These are phyloP conservation scores for Oryza coarctata DNA, from an alignment of 176 grass and related monocot genomes.

Conservation along the genomic window DNA sequence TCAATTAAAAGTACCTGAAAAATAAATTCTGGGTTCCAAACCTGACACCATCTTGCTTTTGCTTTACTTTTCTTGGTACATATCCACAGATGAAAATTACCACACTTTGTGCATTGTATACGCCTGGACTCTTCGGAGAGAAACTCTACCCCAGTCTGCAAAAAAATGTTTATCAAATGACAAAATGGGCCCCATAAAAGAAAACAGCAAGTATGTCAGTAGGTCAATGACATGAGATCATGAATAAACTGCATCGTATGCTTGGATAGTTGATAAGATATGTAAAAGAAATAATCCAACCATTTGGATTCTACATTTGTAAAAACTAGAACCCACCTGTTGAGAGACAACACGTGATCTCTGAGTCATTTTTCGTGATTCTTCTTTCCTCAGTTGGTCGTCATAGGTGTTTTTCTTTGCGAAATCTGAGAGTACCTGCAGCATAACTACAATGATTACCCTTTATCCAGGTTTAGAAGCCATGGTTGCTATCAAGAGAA, in stretches of 20 bases:
- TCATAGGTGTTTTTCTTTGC: slow-evolving; percentile 90
- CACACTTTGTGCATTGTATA: slow-evolving; percentile 98
- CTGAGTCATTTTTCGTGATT: slow-evolving; percentile 63
- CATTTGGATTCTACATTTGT: neutral
- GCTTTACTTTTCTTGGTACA: slow-evolving; percentile 90
- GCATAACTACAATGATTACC: slow-evolving; percentile 18
- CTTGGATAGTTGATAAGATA: slow-evolving; percentile 4
- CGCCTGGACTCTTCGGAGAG: slow-evolving; percentile 87
- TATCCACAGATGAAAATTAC: slow-evolving; percentile 98
- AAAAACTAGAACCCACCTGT: slow-evolving; percentile 49
- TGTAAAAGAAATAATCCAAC: slow-evolving; percentile 13
- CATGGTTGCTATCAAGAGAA: slow-evolving; percentile 12
- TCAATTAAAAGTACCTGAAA: slow-evolving; percentile 26
- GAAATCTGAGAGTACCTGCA: slow-evolving; percentile 86
- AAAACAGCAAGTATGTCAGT: neutral
- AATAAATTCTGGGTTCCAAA: slow-evolving; percentile 31
- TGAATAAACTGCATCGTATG: neutral
- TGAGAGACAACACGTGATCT: slow-evolving; percentile 66
- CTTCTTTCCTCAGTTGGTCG: slow-evolving; percentile 87
- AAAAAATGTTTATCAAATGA: slow-evolving; percentile 16
- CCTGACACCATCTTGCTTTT: slow-evolving; percentile 97
- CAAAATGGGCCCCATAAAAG: neutral
- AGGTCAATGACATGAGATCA: neutral
- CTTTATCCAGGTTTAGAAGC: slow-evolving; percentile 16
- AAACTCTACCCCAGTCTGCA: slow-evolving; percentile 82